Conservation (phyloP, 2,329 filamentous ascomycete genomes). For the Diaporthe ampelina region DNA sequence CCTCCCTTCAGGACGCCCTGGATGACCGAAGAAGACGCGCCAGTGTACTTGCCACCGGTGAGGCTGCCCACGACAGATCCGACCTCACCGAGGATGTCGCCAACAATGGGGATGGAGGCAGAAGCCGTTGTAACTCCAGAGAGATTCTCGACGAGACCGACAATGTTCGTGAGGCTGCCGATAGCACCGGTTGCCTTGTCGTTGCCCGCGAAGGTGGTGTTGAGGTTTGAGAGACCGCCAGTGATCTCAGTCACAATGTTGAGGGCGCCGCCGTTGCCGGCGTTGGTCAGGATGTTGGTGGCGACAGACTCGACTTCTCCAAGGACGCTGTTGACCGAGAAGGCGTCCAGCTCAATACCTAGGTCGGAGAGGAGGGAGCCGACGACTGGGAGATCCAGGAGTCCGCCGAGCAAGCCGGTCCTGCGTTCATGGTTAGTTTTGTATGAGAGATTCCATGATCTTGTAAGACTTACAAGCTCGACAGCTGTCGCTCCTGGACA, state of each 20-base stretch:
- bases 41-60: constrained; percentile 17
- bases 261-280: constrained; percentile 19
- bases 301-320: constrained; percentile 18
- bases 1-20: constrained; percentile 23
- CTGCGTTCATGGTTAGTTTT: constrained; percentile 12
- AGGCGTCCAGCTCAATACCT: constrained; percentile 1
- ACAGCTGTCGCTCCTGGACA: constrained; percentile 11
- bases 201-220: constrained; percentile 24
- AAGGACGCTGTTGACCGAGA: constrained; percentile 15
- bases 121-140: neutral
- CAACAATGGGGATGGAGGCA: constrained; percentile 21
- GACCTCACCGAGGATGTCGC: constrained; percentile 28
- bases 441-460: neutral
- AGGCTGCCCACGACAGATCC: constrained; percentile 19
- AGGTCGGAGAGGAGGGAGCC: constrained; percentile 18
- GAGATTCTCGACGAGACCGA: constrained; percentile 14
- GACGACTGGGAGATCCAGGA: constrained; percentile 21
- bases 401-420: constrained; percentile 19
- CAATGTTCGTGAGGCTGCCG: constrained; percentile 26
- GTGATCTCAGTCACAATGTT: constrained; percentile 13
- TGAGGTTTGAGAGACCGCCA: constrained; percentile 15
- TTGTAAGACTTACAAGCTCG: constrained; percentile 4
- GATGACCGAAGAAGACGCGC: constrained; percentile 19
- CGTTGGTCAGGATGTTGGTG: constrained; percentile 24
- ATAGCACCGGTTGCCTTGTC: constrained; percentile 4